These are phyloP conservation scores for Calonectria hawksworthii DNA, from an alignment of 2,329 filamentous ascomycete species.

Conservation along the genomic window DNA sequence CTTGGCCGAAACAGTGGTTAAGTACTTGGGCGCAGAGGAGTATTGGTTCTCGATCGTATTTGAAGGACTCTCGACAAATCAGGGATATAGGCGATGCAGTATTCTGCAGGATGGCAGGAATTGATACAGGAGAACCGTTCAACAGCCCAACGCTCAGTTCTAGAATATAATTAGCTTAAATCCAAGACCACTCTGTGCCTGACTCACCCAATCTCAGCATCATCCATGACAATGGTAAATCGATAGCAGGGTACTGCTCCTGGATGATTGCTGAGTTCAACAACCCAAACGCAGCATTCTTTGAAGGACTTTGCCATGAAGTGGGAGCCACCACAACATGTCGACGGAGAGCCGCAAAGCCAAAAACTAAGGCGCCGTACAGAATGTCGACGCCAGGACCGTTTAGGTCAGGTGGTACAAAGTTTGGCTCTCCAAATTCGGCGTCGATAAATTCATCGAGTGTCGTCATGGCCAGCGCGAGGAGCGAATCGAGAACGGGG, in stretches of 20 bases:
- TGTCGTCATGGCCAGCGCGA: slow-evolving; percentile 41
- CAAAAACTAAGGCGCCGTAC: slow-evolving; percentile 27
- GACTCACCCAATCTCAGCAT: slow-evolving; percentile 45
- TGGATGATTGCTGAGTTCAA: slow-evolving; percentile 33
- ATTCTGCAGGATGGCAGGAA: slow-evolving; percentile 42
- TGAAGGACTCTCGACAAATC: slow-evolving; percentile 37
- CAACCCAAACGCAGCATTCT: slow-evolving; percentile 24
- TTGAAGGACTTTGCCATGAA: slow-evolving; percentile 40
- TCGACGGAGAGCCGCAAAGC: slow-evolving; percentile 30
- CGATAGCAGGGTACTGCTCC: slow-evolving; percentile 30
- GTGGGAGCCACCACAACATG: slow-evolving; percentile 35
- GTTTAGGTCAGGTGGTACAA: slow-evolving; percentile 23
- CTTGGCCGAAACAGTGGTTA: slow-evolving; percentile 46
- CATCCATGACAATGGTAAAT: slow-evolving; percentile 42
- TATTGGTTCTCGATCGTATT: slow-evolving; percentile 45
- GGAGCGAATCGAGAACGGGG: slow-evolving; percentile 44
- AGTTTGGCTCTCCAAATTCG: slow-evolving; percentile 17
- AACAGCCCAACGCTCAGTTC: slow-evolving; percentile 48
- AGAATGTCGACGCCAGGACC: slow-evolving; percentile 22
- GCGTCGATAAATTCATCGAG: slow-evolving; percentile 30
- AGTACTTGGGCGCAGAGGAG: slow-evolving; percentile 53
- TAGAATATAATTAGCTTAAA: slow-evolving; percentile 22
- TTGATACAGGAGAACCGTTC: slow-evolving; percentile 41
- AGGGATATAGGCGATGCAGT: slow-evolving; percentile 34
- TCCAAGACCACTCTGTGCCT: no score